Evolutionary conservation across 352 stramenopile species (phyloP), one percentile per base, ranked within the genome.

Genomic region (Phytophthora pinifolia): DNA sequence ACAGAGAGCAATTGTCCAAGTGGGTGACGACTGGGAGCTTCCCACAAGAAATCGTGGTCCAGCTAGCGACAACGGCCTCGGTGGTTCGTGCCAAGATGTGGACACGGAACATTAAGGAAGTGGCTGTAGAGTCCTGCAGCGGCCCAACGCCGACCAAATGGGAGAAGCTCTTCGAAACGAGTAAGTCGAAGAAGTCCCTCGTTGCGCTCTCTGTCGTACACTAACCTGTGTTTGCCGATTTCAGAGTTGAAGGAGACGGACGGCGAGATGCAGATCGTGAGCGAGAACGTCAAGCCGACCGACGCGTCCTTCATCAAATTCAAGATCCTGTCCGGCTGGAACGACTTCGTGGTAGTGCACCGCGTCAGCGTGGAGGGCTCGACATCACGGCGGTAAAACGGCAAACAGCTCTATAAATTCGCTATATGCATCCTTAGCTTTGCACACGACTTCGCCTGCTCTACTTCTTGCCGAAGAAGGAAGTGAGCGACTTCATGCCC

Each of bases 281-380:
- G 62, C 50, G 80, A 94, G 51, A 85, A 58, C 15, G 76, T 94
- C 18, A 82, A 82, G 41, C 68, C 80, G 2, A 83, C 76, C 0
- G 80, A 91, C 48, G 80, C 80, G 34, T 87, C 82, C 36, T 94
- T 92, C 54, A 74, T 94, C 54, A 89, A 88, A 55, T 86, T 94
- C 48, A 88, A 86, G 53, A 86, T 94, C 52, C 65, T 92, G 32
- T 89, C 84, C 0, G 82, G 84, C n/a, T 94, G 78, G 73, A 76
- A 71, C 57, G 82, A 94, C 49, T 94, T 94, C 49, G 82, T 88
- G 18, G 50, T 70, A 20, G 62, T 94, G 15, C 79, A 94, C 52
- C 79, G 80, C 41, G 74, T 94, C 15, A 88, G 78, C 41, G 84
- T 94, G 31, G 79, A 94, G 80, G 84, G 84, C 43, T 88, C 78